These are phyloP conservation scores for Acanthamoeba castellanii DNA, from an alignment of 208 protist genomes.

Conservation along the genomic window DNA sequence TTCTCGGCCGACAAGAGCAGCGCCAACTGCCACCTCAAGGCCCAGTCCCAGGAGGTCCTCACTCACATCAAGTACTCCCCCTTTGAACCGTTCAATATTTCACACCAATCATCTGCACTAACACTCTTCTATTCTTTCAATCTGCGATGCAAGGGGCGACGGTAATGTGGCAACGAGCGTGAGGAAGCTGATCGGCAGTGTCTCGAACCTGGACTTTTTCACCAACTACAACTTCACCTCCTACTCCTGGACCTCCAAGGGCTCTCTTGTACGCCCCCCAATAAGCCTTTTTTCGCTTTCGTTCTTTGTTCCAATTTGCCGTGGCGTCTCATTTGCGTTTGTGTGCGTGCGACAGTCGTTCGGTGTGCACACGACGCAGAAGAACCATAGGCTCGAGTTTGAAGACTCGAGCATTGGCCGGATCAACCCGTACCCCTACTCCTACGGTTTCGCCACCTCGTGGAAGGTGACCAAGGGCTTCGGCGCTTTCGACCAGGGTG, in stretches of 20 bases:
- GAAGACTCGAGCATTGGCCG: neutral
- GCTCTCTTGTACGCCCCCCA: neutral
- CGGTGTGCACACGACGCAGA: neutral
- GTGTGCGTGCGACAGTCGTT: neutral
- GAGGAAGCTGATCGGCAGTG: constrained; percentile 10
- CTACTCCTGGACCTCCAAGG: neutral
- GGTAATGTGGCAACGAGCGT: neutral
- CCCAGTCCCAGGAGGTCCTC: constrained; percentile 2
- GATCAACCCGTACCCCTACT: neutral
- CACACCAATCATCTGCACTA: neutral
- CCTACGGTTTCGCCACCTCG: neutral
- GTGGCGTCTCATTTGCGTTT: no score
- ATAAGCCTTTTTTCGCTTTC: neutral
- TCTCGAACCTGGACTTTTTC: neutral
- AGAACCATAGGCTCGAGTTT: constrained; percentile 5
- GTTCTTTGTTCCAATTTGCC: no score
- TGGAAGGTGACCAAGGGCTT: constrained; percentile 2
- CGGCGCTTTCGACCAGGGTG: neutral
- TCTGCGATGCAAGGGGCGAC: neutral
- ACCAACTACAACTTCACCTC: neutral
- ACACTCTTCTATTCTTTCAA: neutral
- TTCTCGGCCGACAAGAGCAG: neutral
- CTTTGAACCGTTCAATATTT: neutral
- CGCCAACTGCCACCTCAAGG: constrained; percentile 22
- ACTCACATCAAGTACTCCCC: neutral